Percentiles rank a stretch among this genome's conserved stretches.
These are phyloP conservation scores for Amylocystis lapponica DNA, from an alignment of 768 basidiomycete genomes.

Conservation along the genomic window DNA sequence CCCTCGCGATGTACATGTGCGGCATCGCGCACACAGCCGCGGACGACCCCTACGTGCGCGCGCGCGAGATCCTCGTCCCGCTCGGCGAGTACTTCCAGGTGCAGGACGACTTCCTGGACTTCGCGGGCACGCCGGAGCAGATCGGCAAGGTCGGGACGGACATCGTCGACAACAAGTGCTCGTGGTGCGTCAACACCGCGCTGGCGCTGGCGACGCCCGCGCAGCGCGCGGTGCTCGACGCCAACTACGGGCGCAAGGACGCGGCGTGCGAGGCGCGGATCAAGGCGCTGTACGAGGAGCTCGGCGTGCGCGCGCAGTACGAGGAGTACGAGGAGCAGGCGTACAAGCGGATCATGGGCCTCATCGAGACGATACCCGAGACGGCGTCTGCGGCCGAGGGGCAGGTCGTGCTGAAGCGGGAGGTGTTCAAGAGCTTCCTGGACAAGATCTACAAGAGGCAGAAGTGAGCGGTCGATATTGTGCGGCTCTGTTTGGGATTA, in stretches of 20 bases:
- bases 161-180: constrained; percentile 98
- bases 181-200: constrained; percentile 92
- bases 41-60: constrained; percentile 61
- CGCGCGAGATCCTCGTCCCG: constrained; percentile 78
- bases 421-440: constrained; percentile 83
- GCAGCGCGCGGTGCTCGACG: constrained; percentile 58
- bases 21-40: constrained; percentile 49
- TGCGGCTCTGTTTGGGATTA: no score
- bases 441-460: constrained; percentile 73
- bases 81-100: constrained; percentile 98
- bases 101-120: constrained; percentile 97
- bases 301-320: constrained; percentile 65
- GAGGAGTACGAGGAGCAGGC: constrained; percentile 71
- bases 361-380: constrained; percentile 77
- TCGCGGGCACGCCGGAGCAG: constrained; percentile 80
- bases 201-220: constrained; percentile 48
- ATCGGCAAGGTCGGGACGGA: constrained; percentile 98
- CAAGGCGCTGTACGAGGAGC: constrained; percentile 66
- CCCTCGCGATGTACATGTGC: constrained; percentile 82
- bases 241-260: constrained; percentile 60
- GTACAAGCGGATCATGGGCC: constrained; percentile 55
- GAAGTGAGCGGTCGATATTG: constrained; percentile 30
- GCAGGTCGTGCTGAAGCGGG: constrained; percentile 41
- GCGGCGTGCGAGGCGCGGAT: constrained; percentile 50
- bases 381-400: constrained; percentile 24